These are phyloP conservation scores for Clonostachys sp. DNA, from an alignment of 2,329 filamentous ascomycete species.

Conservation along the genomic window DNA sequence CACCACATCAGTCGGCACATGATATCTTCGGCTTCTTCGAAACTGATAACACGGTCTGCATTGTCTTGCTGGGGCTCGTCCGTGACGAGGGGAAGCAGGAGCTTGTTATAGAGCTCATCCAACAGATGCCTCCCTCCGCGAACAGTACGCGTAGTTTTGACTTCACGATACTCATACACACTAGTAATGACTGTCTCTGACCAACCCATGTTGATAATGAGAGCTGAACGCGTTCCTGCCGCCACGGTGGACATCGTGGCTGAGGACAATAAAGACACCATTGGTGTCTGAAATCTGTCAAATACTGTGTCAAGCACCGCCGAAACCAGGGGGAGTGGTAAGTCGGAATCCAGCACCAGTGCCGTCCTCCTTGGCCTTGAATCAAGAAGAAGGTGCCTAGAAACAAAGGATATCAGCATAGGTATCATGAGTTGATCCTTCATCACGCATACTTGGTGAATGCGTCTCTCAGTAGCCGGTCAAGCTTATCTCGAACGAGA, in stretches of 20 bases:
- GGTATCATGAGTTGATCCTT: not conserved
- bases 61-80: conserved; percentile 14
- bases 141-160: conserved; percentile 64
- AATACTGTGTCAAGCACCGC: conserved; percentile 76
- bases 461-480: conserved; percentile 74
- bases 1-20: conserved; percentile 77
- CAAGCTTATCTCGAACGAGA: conserved; percentile 80
- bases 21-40: conserved; percentile 80
- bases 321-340: conserved; percentile 76
- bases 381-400: conserved; percentile 63
- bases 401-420: conserved; percentile 14
- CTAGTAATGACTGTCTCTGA: conserved; percentile 80
- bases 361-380: conserved; percentile 71
- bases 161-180: conserved; percentile 86
- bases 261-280: conserved; percentile 74
- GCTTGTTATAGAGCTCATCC: conserved; percentile 57
- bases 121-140: conserved; percentile 71
- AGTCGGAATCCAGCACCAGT: conserved; percentile 70
- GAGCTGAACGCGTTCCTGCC: conserved; percentile 78
- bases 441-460: conserved; percentile 65
- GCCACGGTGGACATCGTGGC: conserved; percentile 71
- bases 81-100: conserved; percentile 38
- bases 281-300: conserved; percentile 72
- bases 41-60: conserved; percentile 43
- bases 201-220: conserved; percentile 92